Conservation (phyloP, 140 eudicot genomes). For the Senecio squalidus region DNA sequence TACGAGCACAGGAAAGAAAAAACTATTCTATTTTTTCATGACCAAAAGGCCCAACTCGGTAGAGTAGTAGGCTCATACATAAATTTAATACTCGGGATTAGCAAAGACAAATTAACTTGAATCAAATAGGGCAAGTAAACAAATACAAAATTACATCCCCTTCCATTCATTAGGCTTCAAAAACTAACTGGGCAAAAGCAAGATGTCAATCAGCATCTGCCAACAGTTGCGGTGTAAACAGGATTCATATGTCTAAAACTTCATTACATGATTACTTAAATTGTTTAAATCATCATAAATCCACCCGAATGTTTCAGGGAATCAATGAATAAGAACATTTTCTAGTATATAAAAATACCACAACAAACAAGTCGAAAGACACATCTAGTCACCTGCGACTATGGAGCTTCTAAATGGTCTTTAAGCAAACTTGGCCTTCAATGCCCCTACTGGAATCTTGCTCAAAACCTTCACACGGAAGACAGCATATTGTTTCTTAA, state of each 20-base stretch:
- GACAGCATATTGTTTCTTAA: conserved; percentile 47
- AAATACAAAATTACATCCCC: conserved; percentile 31
- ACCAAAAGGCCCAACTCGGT: no score
- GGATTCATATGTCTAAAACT: conserved; percentile 20
- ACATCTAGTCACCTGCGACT: conserved; percentile 15
- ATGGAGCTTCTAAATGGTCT: not conserved
- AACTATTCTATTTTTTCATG: no score
- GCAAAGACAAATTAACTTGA: not conserved
- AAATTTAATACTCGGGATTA: not conserved
- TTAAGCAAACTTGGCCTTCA: conserved; percentile 40
- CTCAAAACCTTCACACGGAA: conserved; percentile 41
- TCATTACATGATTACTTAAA: conserved; percentile 21
- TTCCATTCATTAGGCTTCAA: conserved; percentile 18
- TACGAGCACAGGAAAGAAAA: no score
- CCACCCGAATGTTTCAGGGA: conserved; percentile 11
- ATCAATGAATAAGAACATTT: conserved; percentile 4
- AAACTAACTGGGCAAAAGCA: conserved; percentile 7
- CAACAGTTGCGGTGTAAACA: conserved; percentile 7
- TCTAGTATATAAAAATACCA: conserved; percentile 29
- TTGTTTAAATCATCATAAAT: conserved; percentile 18
- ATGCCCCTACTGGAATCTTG: conserved; percentile 38
- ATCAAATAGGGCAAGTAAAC: not conserved
- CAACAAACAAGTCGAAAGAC: conserved; percentile 27
- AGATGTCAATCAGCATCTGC: not conserved
- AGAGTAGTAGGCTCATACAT: no score